Evolutionary conservation across 305 asterid species (phyloP).

Genomic region (Caryopteris hybrid): DNA sequence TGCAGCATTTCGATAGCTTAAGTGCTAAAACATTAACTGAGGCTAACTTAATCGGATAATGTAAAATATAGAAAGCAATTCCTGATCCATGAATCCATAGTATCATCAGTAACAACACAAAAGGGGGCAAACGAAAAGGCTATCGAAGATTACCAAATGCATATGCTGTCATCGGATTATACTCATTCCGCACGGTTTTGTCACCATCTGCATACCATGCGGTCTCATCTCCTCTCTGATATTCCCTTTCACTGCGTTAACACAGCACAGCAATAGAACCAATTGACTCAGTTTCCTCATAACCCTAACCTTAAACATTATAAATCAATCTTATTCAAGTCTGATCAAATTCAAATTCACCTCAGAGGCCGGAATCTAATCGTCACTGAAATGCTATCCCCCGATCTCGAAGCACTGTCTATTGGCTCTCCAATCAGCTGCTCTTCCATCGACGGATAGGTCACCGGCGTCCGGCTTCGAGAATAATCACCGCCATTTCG

Average conservation of each 20-base stretch:
- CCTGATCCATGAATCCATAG: slow-evolving; percentile 4
- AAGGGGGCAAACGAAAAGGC: neutral
- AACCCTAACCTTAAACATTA: slow-evolving; percentile 32
- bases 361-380: slow-evolving; percentile 91
- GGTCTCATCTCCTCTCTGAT: slow-evolving; percentile 85
- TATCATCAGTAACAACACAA: neutral
- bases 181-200: slow-evolving; percentile 76
- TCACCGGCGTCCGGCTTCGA: slow-evolving; percentile 55
- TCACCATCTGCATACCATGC: slow-evolving; percentile 94
- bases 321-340: slow-evolving; percentile 37
- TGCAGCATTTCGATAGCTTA: slow-evolving; percentile 9
- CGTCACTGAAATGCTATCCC: slow-evolving; percentile 84
- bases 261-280: slow-evolving; percentile 22
- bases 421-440: slow-evolving; percentile 52
- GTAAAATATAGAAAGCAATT: slow-evolving; percentile 6
- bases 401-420: slow-evolving; percentile 63
- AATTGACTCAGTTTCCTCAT: slow-evolving; percentile 25
- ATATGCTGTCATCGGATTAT: slow-evolving; percentile 72
- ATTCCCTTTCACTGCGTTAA: slow-evolving; percentile 72
- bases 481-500: slow-evolving; percentile 39
- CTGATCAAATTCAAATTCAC: slow-evolving; percentile 37
- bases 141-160: slow-evolving; percentile 59
- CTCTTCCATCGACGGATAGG: slow-evolving; percentile 65
- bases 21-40: slow-evolving; percentile 8
- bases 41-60: neutral